Base-by-base conservation (phyloP, 1,139 yeast species). In the Candida tetrigidarum region DNA sequence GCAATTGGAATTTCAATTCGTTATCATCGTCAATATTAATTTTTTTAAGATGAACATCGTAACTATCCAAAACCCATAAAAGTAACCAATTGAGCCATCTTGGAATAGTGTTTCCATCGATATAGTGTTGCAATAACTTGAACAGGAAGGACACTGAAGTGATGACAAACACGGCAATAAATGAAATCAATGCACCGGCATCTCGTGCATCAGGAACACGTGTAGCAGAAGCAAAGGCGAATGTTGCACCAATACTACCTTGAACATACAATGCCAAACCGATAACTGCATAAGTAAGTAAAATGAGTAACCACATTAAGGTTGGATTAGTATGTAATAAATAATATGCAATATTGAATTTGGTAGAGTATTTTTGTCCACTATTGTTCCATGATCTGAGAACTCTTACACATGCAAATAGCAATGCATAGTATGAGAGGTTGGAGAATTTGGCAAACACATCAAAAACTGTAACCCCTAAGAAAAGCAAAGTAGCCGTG, bases 371-470 rank as follows among this genome's bases (percentile, higher is more conserved):
- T 55, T 93, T 93, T 58, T 92, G 97, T 0, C 99, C 99, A 42
- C 93, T 83, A 53, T 86, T 86, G 56, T 87, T 87, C 96, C 97
- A 93, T 1, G 90, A 84, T 47, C 93, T 76, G n/a, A 91, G 62
- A 0, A 84, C 12, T 49, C 98, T 75, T 5, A 86, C 52, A 5
- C 81, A 63, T 0, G 67, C 37, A 20, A 81, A 50, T 14, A 79
- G 40, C 8, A 69, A 42, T 7, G 68, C 25, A 45, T 76, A 57
- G 9, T 53, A 48, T 3, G 11, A 19, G 1, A 46, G 35, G 5
- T 47, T 45, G 14, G 35, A 16, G 4, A 28, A 29, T 6, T 18
- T 41, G 19, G 34, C 30, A 12, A 49, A 45, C 2, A 50, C 44
- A 20, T 50, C 49, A 26, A 49, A 50, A 11, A 45, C 45, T 40